These are phyloP conservation scores for Meredithiella fracta DNA, from an alignment of 2,329 filamentous ascomycete species.

Conservation along the genomic window DNA sequence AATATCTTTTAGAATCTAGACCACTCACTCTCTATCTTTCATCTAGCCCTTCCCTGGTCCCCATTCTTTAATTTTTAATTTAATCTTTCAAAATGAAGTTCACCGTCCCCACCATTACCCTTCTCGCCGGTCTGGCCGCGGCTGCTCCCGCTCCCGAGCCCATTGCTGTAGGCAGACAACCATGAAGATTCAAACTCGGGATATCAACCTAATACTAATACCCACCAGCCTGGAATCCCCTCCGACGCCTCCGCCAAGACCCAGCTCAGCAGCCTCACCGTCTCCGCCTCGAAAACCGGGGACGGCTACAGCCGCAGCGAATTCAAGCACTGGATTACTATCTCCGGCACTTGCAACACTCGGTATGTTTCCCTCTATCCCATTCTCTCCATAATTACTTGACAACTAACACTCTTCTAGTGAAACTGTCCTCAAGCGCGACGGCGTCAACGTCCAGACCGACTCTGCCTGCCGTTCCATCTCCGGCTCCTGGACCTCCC, in stretches of 20 bases:
- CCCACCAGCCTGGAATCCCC: constrained; percentile 42
- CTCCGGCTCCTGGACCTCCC: constrained; percentile 52
- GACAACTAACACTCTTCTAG: constrained; percentile 18
- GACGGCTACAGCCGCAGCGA: constrained; percentile 46
- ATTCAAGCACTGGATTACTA: constrained; percentile 57
- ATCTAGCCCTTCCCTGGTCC: neutral
- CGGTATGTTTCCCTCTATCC: constrained; percentile 23
- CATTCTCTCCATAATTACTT: neutral
- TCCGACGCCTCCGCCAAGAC: constrained; percentile 37
- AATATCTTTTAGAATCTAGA: neutral
- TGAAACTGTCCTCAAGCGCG: constrained; percentile 57
- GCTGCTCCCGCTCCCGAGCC: constrained; percentile 19
- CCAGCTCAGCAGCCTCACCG: constrained; percentile 41
- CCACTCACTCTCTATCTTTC: neutral
- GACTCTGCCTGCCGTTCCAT: constrained; percentile 44
- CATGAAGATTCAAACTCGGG: neutral
- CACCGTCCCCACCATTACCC: constrained; percentile 18
- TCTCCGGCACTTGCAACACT: constrained; percentile 52
- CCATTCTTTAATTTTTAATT: neutral
- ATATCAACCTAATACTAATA: neutral
- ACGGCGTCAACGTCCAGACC: constrained; percentile 47
- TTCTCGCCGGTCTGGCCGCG: constrained; percentile 18
- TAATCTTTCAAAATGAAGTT: constrained; percentile 20
- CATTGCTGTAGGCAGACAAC: constrained; percentile 18
- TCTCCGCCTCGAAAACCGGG: constrained; percentile 36